phyloP scores from a whole-genome alignment of 805 yeast species.

The Hanseniaspora guilliermondii region DNA sequence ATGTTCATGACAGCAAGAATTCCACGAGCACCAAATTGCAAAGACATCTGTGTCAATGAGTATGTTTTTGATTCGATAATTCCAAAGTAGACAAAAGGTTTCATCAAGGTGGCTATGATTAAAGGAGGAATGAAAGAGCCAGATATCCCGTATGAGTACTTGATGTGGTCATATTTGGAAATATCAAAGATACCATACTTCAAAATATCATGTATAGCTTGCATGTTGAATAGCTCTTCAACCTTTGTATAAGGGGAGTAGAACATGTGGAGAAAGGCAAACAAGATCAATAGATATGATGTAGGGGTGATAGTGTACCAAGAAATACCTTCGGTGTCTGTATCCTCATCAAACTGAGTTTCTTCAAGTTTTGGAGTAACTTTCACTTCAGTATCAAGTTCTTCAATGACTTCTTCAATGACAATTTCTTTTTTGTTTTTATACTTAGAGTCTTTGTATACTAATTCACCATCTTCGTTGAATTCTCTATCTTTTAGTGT shows the following conservation, averaged over 20 bases:
- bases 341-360: constrained; percentile 3
- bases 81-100: constrained; percentile 25
- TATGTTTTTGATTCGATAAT: constrained; percentile 10
- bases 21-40: constrained; percentile 43
- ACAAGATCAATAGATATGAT: constrained; percentile 30
- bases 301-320: constrained; percentile 10
- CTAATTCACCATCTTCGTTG: constrained; percentile 7
- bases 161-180: constrained; percentile 52
- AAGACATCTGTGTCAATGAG: constrained; percentile 16
- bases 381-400: constrained; percentile 16
- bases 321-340: neutral
- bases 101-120: constrained; percentile 36
- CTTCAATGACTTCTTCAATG: constrained; percentile 19
- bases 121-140: constrained; percentile 69
- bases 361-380: neutral
- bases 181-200: constrained; percentile 41
- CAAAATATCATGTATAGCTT: constrained; percentile 74
- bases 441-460: constrained; percentile 5
- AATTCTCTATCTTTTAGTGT: constrained; percentile 7
- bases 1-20: constrained; percentile 54
- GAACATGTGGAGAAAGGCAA: constrained; percentile 38
- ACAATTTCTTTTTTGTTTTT: constrained; percentile 16
- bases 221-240: constrained; percentile 84
- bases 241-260: constrained; percentile 79
- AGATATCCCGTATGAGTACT: constrained; percentile 83